Percentiles rank a stretch among this genome's conserved stretches.
phyloP scores from a whole-genome alignment of 2,329 filamentous ascomycete genomes.

The Talaromyces rugulosus region DNA sequence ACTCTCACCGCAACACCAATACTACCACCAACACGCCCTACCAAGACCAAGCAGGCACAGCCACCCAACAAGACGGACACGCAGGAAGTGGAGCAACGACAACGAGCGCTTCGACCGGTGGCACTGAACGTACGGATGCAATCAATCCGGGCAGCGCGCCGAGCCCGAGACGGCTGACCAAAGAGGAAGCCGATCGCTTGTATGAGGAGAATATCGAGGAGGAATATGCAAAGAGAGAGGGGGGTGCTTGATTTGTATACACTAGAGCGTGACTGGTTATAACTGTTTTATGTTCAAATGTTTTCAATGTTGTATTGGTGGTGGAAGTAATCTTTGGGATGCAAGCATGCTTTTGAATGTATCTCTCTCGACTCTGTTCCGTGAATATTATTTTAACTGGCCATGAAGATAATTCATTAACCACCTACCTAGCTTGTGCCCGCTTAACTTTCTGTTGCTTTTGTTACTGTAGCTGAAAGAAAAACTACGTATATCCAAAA shows the following conservation, averaged over 20 bases:
- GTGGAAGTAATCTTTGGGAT: neutral
- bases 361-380: neutral
- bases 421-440: no score
- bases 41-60: neutral
- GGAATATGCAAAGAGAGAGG: conserved; percentile 44
- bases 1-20: neutral
- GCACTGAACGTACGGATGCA: conserved; percentile 14
- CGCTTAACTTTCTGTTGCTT: no score
- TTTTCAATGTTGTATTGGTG: neutral
- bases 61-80: conserved; percentile 7
- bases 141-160: conserved; percentile 16
- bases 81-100: conserved; percentile 12
- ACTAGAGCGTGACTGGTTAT: neutral
- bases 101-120: conserved; percentile 16
- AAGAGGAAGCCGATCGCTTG: conserved; percentile 39
- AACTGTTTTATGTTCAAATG: no score
- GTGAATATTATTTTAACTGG: no score
- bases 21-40: neutral
- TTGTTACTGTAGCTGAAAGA: no score
- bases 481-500: no score
- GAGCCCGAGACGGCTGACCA: conserved; percentile 27
- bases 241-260: conserved; percentile 32
- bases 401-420: no score
- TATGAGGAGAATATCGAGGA: conserved; percentile 47
- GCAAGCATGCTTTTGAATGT: no score